phyloP scores from a whole-genome alignment of 2,329 filamentous ascomycete genomes.

The Ophiostoma sp. region DNA sequence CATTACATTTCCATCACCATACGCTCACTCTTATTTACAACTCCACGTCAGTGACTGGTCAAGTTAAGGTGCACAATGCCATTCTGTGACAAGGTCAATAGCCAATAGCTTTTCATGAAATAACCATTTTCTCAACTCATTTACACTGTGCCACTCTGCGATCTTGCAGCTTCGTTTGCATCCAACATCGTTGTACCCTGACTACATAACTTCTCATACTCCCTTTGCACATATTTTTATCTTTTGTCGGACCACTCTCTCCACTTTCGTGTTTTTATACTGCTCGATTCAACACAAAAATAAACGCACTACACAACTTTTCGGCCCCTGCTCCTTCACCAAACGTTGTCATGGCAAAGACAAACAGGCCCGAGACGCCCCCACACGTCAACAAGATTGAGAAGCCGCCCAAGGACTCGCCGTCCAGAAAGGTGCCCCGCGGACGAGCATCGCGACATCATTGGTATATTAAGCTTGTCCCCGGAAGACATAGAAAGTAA shows the following conservation, averaged over 20 bases:
- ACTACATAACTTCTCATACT: neutral
- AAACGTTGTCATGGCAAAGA: neutral
- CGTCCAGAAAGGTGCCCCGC: neutral
- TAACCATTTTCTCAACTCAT: neutral
- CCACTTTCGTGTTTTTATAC: too few species aligned
- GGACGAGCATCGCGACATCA: neutral
- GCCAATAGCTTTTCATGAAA: neutral
- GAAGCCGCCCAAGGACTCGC: neutral
- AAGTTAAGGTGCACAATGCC: neutral
- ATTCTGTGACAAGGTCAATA: neutral
- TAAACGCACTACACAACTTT: neutral
- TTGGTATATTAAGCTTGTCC: neutral
- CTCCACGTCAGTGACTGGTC: too few species aligned
- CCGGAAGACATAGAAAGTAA: neutral
- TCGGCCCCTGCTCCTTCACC: too few species aligned
- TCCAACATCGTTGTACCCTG: neutral
- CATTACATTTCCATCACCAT: neutral
- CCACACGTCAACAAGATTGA: neutral
- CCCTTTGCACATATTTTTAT: neutral
- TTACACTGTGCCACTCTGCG: neutral
- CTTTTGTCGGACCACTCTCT: neutral
- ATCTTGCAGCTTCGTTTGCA: neutral
- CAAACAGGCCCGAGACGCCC: neutral
- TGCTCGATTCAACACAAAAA: too few species aligned
- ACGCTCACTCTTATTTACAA: neutral